phyloP scores from a whole-genome alignment of 129 eudicot genomes.

The Dittrichia graveolens region DNA sequence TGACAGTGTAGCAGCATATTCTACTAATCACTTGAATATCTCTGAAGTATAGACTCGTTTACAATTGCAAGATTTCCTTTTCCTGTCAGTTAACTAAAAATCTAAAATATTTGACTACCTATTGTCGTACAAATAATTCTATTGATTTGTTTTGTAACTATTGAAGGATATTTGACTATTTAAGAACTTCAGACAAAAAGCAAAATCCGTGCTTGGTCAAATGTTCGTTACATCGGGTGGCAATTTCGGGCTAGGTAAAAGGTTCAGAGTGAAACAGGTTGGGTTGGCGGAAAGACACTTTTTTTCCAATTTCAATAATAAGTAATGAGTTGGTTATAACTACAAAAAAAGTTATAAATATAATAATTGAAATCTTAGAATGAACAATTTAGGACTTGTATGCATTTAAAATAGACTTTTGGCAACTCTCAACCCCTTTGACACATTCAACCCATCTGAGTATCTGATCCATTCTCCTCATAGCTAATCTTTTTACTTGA shows the following conservation, averaged over 20 bases:
- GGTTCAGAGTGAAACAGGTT: not conserved
- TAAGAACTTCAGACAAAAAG: constrained; percentile 6
- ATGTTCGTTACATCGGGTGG: not conserved
- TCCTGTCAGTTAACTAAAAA: not conserved
- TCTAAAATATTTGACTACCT: not conserved
- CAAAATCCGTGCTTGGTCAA: not conserved
- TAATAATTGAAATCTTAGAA: not conserved
- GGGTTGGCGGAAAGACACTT: not conserved
- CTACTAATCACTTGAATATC: not conserved
- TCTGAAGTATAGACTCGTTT: not conserved
- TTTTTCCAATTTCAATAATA: not conserved
- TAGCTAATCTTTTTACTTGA: not conserved
- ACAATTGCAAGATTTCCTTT: constrained; percentile 1
- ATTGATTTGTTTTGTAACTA: constrained; percentile 11
- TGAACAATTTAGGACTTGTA: not conserved
- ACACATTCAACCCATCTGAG: not conserved
- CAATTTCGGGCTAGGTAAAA: not conserved
- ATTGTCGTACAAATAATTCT: not conserved
- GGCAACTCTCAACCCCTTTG: not conserved
- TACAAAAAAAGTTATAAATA: not conserved
- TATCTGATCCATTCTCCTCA: not conserved
- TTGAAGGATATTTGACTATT: not conserved
- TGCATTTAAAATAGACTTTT: not conserved
- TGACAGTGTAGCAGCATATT: not conserved
- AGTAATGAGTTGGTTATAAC: not conserved